These are phyloP conservation scores for Sugiyamaella chiloensis DNA, from an alignment of 805 yeast genomes.

Conservation along the genomic window DNA sequence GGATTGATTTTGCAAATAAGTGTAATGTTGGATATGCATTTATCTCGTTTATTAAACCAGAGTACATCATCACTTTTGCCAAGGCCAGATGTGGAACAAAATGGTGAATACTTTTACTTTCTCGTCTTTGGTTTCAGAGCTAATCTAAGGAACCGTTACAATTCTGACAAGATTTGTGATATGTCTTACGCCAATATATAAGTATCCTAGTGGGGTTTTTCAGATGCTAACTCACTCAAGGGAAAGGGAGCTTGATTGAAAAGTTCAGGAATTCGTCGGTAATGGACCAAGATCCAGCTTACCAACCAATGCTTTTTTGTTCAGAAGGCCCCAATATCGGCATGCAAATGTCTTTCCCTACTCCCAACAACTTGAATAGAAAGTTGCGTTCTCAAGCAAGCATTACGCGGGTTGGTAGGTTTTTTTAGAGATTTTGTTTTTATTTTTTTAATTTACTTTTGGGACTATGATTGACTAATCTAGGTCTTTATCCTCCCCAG, in stretches of 20 bases:
- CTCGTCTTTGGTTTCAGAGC: not conserved
- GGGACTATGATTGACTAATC: not conserved
- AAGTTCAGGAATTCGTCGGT: conserved; percentile 46
- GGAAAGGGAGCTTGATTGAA: conserved; percentile 42
- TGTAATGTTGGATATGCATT: conserved; percentile 59
- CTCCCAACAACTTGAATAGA: conserved; percentile 35
- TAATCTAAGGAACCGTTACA: conserved; percentile 36
- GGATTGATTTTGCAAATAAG: conserved; percentile 50
- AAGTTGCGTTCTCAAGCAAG: conserved; percentile 36
- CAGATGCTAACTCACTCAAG: conserved; percentile 40
- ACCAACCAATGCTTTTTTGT: conserved; percentile 47
- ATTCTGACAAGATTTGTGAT: conserved; percentile 50
- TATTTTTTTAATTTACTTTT: too few relatives aligned
- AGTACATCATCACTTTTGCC: conserved; percentile 45
- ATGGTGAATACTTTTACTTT: conserved; percentile 34
- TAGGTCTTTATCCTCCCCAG: conserved; percentile 22
- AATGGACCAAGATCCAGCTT: conserved; percentile 36
- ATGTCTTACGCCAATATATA: conserved; percentile 49
- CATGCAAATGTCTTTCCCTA: conserved; percentile 41
- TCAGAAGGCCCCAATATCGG: conserved; percentile 45
- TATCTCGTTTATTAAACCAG: conserved; percentile 46
- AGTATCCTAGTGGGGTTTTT: conserved; percentile 14
- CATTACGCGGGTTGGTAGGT: conserved; percentile 31
- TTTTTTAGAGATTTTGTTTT: not conserved
- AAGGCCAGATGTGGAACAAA: conserved; percentile 44